Evolutionary conservation across 202 grass and related monocot genomes (phyloP), one percentile per base, ranked within the genome.

Genomic region (Digitaria exilis): DNA sequence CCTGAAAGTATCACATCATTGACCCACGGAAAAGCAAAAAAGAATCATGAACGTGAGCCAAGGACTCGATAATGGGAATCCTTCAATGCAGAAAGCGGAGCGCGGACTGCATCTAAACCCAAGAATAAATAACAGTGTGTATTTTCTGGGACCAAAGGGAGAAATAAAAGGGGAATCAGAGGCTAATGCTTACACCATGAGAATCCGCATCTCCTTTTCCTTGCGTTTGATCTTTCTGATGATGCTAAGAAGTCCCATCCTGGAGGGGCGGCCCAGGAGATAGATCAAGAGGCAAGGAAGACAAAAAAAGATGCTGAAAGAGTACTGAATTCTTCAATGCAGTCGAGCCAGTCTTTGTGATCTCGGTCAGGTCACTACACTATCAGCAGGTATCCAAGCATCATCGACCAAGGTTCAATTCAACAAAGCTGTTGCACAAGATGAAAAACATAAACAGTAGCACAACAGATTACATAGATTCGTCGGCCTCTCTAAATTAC

Each of bases 141-240:
- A 51, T 42, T 16, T 42, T 30, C 1, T 29, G 3, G 70, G 46
- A 25, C 42, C 49, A 49, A 49, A 6, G 57, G 52, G 24, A 61
- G 35, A 19, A 57, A 77, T 28, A 57, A 61, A 39, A 16, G 41
- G 2, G 39, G 39, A 45, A 69, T 34, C 46, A 42, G 10, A 26
- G 28, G 39, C 57, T 59, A 37, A 80, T 51, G 18, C 77, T 29
- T 88, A 86, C 92, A 84, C 88, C 80, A 89, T 89, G 52, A 89
- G 90, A 64, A 97, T 91, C 30, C 84, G 82, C 87, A 93, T 94
- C 75, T 90, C 93, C 82, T 94, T 91, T 76, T 91, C 76, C 67
- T 79, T 91, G 72, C 89, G 78, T 59, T 90, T 86, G 63, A 91
- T 86, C 65, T 82, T 94, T 57, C 75, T 81, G 52, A 84, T 84